Evolutionary conservation across 495 filamentous ascomycete genomes (phyloP), one percentile per base, ranked within the genome.

Genomic region (Aspergillus mulundensis): DNA sequence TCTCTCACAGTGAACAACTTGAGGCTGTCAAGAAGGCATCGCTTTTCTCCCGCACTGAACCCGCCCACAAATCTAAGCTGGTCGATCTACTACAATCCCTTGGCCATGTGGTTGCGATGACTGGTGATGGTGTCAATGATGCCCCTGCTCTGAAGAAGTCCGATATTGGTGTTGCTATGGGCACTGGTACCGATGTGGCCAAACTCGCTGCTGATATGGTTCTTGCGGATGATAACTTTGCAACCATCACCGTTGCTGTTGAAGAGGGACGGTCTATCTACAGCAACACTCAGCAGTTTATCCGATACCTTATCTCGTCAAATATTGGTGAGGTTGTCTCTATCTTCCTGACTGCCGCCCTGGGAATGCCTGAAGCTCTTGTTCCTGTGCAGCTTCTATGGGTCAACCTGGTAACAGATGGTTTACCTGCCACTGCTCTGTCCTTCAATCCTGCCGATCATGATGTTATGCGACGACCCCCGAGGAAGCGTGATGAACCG

Each of bases 251-350:
- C 63, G 81, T 89, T 53, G 95, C 95, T 32, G 91, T 99, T 50
- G 94, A 97, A 71, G 95, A 99, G 72, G 95, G 95, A 50, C 87
- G 95, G 50, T 91, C 91, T 30, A 99, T 99, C 76, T 99, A 95
- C 80, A 97, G 93, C 85, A 99, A 99, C 80, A 99, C 95, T 3
- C 95, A 99, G 68, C 95, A 99, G 68, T 99, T 99, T 70, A 99
- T 99, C 72, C 89, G 95, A 24, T 99, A 99, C 69, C 81, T 99
- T 47, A 99, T 99, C 71, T 96, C 91, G 8, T 97, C 92, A 28
- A 99, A 99, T 75, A 99, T 99, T 47, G 95, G 95, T 71, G 95
- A 99, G 69, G 95, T 99, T 30, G 95, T 99, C 10, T 99, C 95
- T 16, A 99, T 99, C 70, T 99, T 99, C 83, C 72, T 99, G 67